Evolutionary conservation across 176 grass and related monocot genomes (phyloP), one percentile per base, ranked within the genome.

Genomic region (Oryza meridionalis): DNA sequence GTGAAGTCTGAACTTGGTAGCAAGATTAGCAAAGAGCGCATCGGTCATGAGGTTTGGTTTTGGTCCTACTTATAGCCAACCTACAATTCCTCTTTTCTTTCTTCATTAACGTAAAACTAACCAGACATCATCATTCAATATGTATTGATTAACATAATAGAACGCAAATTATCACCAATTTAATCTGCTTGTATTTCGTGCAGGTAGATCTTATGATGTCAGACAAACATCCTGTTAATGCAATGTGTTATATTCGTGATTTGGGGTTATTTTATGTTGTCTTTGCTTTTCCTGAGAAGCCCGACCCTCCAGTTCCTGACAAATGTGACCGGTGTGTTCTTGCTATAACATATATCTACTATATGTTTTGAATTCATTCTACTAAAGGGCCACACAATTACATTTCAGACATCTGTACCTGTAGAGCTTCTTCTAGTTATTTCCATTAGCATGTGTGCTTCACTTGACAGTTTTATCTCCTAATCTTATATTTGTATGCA

Each of bases 141-240:
- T 69, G n/a, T 68, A 69, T 77, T 64, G 70, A 73, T 19, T 50
- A 47, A 67, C 10, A 12, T 19, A 65, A 81, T 66, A 16, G 59
- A 72, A 81, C 77, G 31, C 17, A 22, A 15, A 24, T 71, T 8
- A 40, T 82, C 55, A 88, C 68, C 37, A 71, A 65, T 59, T 79
- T 78, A 58, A n/a, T 53, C 63, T 80, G n/a, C 67, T 86, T 84
- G 19, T 69, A 62, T 71, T 72, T 93, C 72, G 21, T 89, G 82
- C 87, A 98, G 96, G 76, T 98, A 85, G 96, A 98, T 90, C 87
- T 93, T 21, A 98, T 98, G 91, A 92, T 98, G 85, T 94, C 85
- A 63, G 93, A 95, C 87, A 92, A 94, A 61, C 76, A 88, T 47
- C 96, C 96, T 46, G 71, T 89, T 55, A 88, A 83, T 90, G 96